Evolutionary conservation across 2,329 filamentous ascomycete genomes (phyloP).

Genomic region (Talaromyces atroroseus): DNA sequence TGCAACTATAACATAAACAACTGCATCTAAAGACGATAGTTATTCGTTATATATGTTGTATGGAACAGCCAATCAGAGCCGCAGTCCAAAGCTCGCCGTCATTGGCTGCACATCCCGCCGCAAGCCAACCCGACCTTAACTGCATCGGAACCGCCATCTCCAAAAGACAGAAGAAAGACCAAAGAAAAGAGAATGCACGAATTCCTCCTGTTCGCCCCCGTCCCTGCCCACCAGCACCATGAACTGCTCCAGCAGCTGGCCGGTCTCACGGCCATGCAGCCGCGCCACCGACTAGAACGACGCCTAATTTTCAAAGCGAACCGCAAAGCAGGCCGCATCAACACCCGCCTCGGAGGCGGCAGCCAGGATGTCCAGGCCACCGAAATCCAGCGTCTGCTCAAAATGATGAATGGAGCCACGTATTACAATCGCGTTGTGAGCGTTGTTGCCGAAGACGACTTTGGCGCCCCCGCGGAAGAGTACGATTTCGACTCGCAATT

Average conservation of each 20-base stretch:
- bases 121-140: not conserved
- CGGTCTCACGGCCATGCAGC: slow-evolving; percentile 58
- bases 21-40: too few relatives aligned
- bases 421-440: slow-evolving; percentile 52
- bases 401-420: slow-evolving; percentile 46
- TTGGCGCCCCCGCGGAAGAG: slow-evolving; percentile 27
- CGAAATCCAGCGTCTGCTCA: slow-evolving; percentile 42
- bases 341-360: slow-evolving; percentile 33
- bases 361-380: slow-evolving; percentile 41
- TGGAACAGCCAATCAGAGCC: not conserved
- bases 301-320: slow-evolving; percentile 55
- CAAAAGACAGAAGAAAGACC: not conserved
- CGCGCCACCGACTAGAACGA: slow-evolving; percentile 49
- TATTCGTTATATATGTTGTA: not conserved
- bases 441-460: slow-evolving; percentile 35
- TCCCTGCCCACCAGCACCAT: slow-evolving; percentile 52
- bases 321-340: slow-evolving; percentile 40
- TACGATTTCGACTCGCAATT: slow-evolving; percentile 34
- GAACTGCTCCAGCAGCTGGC: slow-evolving; percentile 58
- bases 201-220: slow-evolving; percentile 56
- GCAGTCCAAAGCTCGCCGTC: not conserved
- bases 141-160: not conserved
- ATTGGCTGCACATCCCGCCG: not conserved
- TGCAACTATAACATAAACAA: too few relatives aligned
- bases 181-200: slow-evolving; percentile 50